phyloP scores from a whole-genome alignment of 768 basidiomycete species.

The Cystobasidiopsis lactophilus region DNA sequence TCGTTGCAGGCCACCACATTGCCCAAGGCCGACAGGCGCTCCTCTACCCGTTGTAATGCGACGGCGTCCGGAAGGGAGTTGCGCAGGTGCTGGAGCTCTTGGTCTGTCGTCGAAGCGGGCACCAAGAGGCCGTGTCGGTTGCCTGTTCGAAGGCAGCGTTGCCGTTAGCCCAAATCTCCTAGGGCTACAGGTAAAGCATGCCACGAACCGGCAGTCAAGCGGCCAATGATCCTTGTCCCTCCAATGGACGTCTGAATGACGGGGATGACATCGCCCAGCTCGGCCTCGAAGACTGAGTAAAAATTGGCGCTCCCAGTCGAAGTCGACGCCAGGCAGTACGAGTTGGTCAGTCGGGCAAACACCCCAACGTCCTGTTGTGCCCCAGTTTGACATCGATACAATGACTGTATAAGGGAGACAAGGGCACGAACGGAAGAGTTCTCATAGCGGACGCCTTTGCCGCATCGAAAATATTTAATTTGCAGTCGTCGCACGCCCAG shows the following conservation, averaged over 20 bases:
- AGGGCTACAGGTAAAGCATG: neutral
- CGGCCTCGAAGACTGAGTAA: conserved; percentile 89
- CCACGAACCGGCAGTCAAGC: conserved; percentile 58
- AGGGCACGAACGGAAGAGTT: conserved; percentile 15
- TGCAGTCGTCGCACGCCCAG: too few relatives aligned
- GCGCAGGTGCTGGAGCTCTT: conserved; percentile 90
- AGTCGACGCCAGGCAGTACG: conserved; percentile 73
- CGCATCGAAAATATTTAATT: neutral
- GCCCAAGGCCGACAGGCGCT: conserved; percentile 85
- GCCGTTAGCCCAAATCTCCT: neutral
- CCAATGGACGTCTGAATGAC: conserved; percentile 86
- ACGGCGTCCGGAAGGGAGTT: conserved; percentile 86
- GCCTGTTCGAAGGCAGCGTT: conserved; percentile 30
- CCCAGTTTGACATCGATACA: neutral
- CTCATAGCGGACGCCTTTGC: conserved; percentile 10
- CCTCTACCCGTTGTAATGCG: conserved; percentile 85
- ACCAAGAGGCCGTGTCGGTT: conserved; percentile 95
- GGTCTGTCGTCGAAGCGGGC: conserved; percentile 84
- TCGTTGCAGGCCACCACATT: conserved; percentile 99
- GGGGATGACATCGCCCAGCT: conserved; percentile 76
- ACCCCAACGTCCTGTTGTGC: conserved; percentile 86
- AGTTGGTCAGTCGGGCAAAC: conserved; percentile 87
- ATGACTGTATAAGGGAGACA: neutral
- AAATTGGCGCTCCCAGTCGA: conserved; percentile 89
- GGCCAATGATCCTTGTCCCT: conserved; percentile 79